These are phyloP conservation scores for Cutaneotrichosporon spelunceum DNA, from an alignment of 1,284 basidiomycete genomes.

Conservation along the genomic window DNA sequence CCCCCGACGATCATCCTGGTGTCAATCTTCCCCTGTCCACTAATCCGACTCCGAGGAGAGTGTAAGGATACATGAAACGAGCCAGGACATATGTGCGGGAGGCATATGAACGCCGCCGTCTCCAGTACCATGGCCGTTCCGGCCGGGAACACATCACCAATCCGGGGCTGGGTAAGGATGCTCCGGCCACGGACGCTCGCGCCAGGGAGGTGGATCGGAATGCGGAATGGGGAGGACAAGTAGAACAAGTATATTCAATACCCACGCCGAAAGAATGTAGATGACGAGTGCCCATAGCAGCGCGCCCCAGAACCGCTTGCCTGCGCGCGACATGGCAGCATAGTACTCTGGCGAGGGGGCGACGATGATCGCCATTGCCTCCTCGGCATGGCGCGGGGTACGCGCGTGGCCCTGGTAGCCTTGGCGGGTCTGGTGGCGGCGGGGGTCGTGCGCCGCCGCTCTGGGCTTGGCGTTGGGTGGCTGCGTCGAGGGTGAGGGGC, in stretches of 20 bases:
- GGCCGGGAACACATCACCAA: too few species aligned
- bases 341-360: constrained; percentile 12
- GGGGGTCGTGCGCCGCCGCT: neutral
- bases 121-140: too few species aligned
- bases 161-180: too few species aligned
- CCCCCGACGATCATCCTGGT: constrained; percentile 12
- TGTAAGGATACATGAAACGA: too few species aligned
- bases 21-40: neutral
- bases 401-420: too few species aligned
- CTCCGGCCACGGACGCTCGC: too few species aligned
- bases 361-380: constrained; percentile 13
- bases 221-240: too few species aligned
- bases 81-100: too few species aligned
- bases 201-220: too few species aligned
- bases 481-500: neutral
- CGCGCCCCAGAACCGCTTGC: constrained; percentile 45
- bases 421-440: too few species aligned
- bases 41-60: neutral
- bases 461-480: neutral
- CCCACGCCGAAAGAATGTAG: constrained; percentile 45
- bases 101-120: too few species aligned
- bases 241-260: too few species aligned
- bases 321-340: constrained; percentile 34
- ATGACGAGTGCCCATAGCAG: constrained; percentile 48
- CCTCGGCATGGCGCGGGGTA: constrained; percentile 7